Percentiles rank a stretch among this genome's conserved stretches.
These are phyloP conservation scores for Xylaria digitata DNA, from an alignment of 2,329 filamentous ascomycete genomes.

Conservation along the genomic window DNA sequence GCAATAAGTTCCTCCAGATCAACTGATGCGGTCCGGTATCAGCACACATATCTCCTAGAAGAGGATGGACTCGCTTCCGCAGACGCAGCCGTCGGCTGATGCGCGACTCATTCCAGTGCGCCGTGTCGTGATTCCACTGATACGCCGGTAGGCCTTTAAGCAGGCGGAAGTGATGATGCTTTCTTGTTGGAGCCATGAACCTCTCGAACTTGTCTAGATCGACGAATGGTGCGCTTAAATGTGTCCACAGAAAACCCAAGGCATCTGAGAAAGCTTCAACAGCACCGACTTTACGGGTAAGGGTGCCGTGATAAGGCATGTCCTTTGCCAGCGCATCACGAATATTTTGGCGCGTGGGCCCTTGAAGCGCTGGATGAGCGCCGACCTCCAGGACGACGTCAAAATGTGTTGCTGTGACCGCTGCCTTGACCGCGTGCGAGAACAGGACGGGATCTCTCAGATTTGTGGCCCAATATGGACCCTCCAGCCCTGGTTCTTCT, in stretches of 20 bases:
- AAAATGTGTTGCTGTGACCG: background rate
- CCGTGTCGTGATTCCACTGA: conserved; percentile 34
- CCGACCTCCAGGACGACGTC: conserved; percentile 48
- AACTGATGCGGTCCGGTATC: background rate
- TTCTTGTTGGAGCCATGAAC: too few species aligned
- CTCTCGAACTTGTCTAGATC: conserved; percentile 25
- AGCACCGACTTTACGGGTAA: conserved; percentile 49
- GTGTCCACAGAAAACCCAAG: conserved; percentile 37
- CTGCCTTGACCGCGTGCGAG: background rate
- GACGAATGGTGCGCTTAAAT: conserved; percentile 17
- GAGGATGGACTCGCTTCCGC: background rate
- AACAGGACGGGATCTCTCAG: background rate
- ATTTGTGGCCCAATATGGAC: background rate
- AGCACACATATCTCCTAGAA: background rate
- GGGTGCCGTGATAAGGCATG: conserved; percentile 50
- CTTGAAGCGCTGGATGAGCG: conserved; percentile 58
- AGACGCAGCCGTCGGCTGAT: conserved; percentile 7
- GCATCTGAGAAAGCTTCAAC: conserved; percentile 35
- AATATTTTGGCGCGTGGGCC: conserved; percentile 53
- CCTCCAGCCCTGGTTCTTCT: background rate
- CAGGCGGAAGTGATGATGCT: too few species aligned
- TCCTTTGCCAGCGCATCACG: conserved; percentile 35
- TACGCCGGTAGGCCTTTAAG: conserved; percentile 36
- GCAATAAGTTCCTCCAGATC: background rate
- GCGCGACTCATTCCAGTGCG: conserved; percentile 26